Percentiles rank a stretch among this genome's conserved stretches.
Evolutionary conservation across 345 rosid genomes (phyloP).

Genomic region (Orychophragmus violaceus): DNA sequence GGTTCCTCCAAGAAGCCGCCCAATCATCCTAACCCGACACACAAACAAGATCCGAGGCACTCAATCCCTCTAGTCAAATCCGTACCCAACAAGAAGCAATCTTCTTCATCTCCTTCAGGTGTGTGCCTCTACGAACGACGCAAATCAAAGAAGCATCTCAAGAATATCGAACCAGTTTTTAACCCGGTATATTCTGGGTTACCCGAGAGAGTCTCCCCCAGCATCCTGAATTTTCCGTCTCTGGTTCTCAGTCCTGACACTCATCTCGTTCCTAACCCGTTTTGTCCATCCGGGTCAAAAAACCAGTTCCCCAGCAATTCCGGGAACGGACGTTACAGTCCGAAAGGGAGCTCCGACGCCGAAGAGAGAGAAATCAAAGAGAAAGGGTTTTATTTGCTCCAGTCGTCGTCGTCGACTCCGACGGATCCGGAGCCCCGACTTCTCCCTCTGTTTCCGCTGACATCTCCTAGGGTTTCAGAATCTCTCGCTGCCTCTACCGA

Average conservation of each 20-base stretch:
- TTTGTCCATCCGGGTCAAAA: slow-evolving; percentile 41
- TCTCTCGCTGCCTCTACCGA: slow-evolving; percentile 13
- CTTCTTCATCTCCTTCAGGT: background rate
- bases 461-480: slow-evolving; percentile 31
- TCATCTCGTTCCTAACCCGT: slow-evolving; percentile 67
- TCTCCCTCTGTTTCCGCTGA: slow-evolving; percentile 69
- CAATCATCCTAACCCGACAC: background rate
- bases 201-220: slow-evolving; percentile 69
- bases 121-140: slow-evolving; percentile 74
- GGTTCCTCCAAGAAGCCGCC: slow-evolving; percentile 40
- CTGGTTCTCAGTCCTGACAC: slow-evolving; percentile 72
- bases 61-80: slow-evolving; percentile 68
- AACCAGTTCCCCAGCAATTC: background rate
- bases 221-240: slow-evolving; percentile 62
- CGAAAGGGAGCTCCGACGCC: slow-evolving; percentile 27
- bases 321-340: background rate
- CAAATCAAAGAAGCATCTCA: slow-evolving; percentile 61
- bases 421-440: slow-evolving; percentile 59
- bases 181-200: slow-evolving; percentile 53
- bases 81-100: slow-evolving; percentile 46
- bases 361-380: slow-evolving; percentile 75
- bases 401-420: slow-evolving; percentile 65
- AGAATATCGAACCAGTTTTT: no score
- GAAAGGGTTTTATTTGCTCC: slow-evolving; percentile 69
- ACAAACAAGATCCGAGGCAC: slow-evolving; percentile 28